A percentile compares a stretch with the other conserved stretches of the same genome.
These are phyloP conservation scores for Suhomyces taliae DNA, from an alignment of 1,139 yeast species.

Conservation along the genomic window DNA sequence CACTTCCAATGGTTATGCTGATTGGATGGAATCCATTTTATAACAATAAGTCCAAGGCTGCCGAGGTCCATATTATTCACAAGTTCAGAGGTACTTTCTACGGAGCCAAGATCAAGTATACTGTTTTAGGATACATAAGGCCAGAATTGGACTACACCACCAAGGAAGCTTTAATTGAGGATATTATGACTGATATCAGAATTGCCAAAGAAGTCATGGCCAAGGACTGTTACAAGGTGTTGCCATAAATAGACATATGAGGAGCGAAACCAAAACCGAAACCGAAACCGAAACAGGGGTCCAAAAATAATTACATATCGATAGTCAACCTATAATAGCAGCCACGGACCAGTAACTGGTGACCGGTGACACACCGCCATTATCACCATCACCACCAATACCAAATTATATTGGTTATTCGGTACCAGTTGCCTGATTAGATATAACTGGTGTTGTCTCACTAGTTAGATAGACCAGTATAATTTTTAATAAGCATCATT, in stretches of 20 bases:
- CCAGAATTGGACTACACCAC: constrained; percentile 89
- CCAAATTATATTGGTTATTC: no score
- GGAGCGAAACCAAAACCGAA: background rate
- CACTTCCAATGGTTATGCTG: constrained; percentile 89
- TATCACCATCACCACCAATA: no score
- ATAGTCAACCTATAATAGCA: no score
- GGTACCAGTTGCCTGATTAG: no score
- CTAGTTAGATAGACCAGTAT: no score
- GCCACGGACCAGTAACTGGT: no score
- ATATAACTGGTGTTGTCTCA: no score
- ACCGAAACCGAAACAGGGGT: no score
- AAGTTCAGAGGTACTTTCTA: constrained; percentile 69
- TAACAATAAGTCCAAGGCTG: constrained; percentile 73
- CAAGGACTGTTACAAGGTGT: constrained; percentile 19
- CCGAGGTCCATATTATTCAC: constrained; percentile 86
- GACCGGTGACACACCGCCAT: no score
- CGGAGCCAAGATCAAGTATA: constrained; percentile 72
- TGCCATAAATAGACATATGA: background rate
- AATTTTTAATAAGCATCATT: no score
- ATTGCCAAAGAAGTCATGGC: constrained; percentile 57
- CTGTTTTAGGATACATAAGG: constrained; percentile 82
- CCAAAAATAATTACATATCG: no score
- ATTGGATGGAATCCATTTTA: constrained; percentile 96
- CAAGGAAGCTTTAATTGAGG: constrained; percentile 80
- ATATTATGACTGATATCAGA: constrained; percentile 76